Percentiles rank a stretch among this genome's conserved stretches.
phyloP scores from a whole-genome alignment of 345 rosid species.

The Xanthoceras sorbifolium region DNA sequence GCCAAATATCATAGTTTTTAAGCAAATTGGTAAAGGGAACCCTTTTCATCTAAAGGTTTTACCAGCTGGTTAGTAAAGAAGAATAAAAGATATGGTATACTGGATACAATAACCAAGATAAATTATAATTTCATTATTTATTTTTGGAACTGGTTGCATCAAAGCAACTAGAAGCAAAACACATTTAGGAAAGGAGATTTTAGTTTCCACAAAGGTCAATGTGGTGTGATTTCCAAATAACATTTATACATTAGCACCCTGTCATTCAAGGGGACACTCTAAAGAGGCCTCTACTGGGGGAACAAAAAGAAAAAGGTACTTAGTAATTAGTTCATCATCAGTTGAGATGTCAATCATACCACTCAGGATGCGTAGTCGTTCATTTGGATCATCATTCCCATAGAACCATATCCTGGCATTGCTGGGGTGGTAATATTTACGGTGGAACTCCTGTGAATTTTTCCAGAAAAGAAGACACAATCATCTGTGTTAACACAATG shows the following conservation, averaged over 20 bases:
- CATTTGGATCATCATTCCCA: conserved; percentile 88
- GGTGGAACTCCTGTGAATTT: conserved; percentile 77
- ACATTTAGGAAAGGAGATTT: neutral
- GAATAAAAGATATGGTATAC: neutral
- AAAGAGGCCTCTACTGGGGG: neutral
- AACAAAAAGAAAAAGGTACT: neutral
- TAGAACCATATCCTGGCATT: conserved; percentile 97
- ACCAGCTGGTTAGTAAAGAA: neutral
- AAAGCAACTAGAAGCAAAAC: neutral
- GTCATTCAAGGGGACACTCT: neutral
- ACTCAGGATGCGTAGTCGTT: conserved; percentile 78
- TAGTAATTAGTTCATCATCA: conserved; percentile 11
- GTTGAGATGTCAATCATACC: conserved; percentile 44
- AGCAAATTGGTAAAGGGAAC: neutral
- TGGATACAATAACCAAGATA: neutral
- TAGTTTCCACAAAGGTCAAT: conserved; percentile 9
- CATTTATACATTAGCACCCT: neutral
- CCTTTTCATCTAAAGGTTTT: neutral
- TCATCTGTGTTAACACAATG: conserved; percentile 2
- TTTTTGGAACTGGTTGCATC: neutral
- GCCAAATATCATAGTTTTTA: neutral
- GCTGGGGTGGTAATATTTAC: conserved; percentile 91
- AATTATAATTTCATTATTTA: neutral
- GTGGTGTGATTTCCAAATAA: neutral
- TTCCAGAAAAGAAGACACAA: conserved; percentile 12